phyloP scores from a whole-genome alignment of 768 basidiomycete species.

The Suillus sp. region DNA sequence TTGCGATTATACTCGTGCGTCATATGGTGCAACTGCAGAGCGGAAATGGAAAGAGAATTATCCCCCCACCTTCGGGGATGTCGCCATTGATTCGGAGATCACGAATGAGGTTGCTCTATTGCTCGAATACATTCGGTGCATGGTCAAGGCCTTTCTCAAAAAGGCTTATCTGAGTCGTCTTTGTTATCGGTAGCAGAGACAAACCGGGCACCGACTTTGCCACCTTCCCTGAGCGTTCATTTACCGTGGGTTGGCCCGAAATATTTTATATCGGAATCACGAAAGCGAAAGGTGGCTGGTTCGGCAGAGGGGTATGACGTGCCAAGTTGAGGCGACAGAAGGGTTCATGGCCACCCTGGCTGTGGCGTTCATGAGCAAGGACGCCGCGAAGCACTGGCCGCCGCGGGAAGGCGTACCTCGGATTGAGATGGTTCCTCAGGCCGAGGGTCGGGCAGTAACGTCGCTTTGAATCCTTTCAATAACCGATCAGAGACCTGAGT shows the following conservation, averaged over 20 bases:
- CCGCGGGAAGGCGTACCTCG: slow-evolving; percentile 45
- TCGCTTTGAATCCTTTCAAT: slow-evolving; percentile 3
- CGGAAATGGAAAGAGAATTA: slow-evolving; percentile 8
- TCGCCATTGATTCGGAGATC: slow-evolving; percentile 21
- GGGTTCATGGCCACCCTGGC: slow-evolving; percentile 41
- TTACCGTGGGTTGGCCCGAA: slow-evolving; percentile 32
- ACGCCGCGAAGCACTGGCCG: slow-evolving; percentile 44
- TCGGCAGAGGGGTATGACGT: slow-evolving; percentile 30
- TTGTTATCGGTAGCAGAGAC: slow-evolving; percentile 45
- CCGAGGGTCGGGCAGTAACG: neutral
- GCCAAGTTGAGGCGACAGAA: slow-evolving; percentile 31
- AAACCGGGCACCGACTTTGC: slow-evolving; percentile 45
- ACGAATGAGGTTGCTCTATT: slow-evolving; percentile 18
- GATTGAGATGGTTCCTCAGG: slow-evolving; percentile 25
- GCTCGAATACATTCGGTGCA: slow-evolving; percentile 30
- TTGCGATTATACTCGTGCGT: slow-evolving; percentile 59
- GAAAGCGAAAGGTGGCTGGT: slow-evolving; percentile 32
- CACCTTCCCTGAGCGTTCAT: slow-evolving; percentile 40
- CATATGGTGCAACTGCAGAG: slow-evolving; percentile 53
- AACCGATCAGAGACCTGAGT: slow-evolving; percentile 4
- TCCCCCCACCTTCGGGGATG: slow-evolving; percentile 20
- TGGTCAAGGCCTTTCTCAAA: slow-evolving; percentile 34
- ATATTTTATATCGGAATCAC: slow-evolving; percentile 30
- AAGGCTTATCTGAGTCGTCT: slow-evolving; percentile 28
- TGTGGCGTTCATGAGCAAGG: slow-evolving; percentile 57